Conservation (phyloP, 768 basidiomycete genomes). For the Rhizopogon salebrosus region DNA sequence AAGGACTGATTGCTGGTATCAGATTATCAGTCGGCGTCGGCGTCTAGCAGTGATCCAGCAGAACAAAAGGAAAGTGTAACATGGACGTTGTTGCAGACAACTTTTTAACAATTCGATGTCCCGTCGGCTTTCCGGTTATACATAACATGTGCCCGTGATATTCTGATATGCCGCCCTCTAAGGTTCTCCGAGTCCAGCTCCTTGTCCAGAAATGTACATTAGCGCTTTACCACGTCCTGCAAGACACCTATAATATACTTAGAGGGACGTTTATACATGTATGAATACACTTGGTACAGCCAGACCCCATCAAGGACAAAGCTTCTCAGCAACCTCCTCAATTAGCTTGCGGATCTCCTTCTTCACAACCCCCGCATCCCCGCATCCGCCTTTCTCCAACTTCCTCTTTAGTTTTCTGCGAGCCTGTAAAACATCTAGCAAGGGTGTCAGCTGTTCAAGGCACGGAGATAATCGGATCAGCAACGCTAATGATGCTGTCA, state of each 20-base stretch:
- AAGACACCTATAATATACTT: neutral
- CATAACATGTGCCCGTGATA: slow-evolving; percentile 1
- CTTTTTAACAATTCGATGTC: neutral
- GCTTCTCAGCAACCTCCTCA: slow-evolving; percentile 50
- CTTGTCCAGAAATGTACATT: neutral
- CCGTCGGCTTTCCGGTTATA: slow-evolving; percentile 8
- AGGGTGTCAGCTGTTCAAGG: slow-evolving; percentile 46
- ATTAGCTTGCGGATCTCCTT: slow-evolving; percentile 63
- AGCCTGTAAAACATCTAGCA: slow-evolving; percentile 72
- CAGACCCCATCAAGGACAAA: slow-evolving; percentile 23
- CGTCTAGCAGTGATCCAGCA: neutral
- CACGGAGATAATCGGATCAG: slow-evolving; percentile 72
- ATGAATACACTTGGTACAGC: neutral
- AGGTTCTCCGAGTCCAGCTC: neutral
- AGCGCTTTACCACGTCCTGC: too few species aligned
- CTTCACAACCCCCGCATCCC: slow-evolving; percentile 49
- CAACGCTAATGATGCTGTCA: slow-evolving; percentile 74
- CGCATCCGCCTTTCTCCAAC: slow-evolving; percentile 46
- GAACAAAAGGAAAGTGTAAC: neutral
- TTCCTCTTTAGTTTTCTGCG: slow-evolving; percentile 54
- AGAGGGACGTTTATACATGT: neutral
- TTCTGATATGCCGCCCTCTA: neutral
- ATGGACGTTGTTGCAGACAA: neutral
- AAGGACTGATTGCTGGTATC: neutral
- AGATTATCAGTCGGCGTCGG: neutral